Percentiles rank a stretch among this genome's conserved stretches.
Conservation (phyloP, 331 rosid species). For the Acacia concinna region DNA sequence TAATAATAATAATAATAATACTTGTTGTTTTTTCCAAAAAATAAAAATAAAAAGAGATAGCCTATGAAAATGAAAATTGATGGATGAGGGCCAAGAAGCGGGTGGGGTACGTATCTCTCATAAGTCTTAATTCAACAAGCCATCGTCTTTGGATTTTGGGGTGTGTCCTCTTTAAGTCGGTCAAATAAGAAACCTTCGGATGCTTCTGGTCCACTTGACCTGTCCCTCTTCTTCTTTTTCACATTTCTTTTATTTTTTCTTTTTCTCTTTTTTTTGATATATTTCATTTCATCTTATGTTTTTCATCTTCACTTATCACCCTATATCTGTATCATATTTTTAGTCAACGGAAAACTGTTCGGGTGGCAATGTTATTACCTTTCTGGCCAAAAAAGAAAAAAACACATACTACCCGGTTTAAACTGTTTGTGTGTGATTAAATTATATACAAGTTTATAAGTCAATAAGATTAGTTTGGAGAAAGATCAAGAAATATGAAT, state of each 20-base stretch:
- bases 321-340: background rate
- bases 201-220: background rate
- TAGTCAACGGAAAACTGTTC: no score
- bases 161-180: slow-evolving; percentile 11
- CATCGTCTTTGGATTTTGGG: background rate
- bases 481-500: no score
- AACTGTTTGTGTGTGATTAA: no score
- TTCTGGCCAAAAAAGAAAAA: no score
- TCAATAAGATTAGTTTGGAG: no score
- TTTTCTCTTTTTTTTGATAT: background rate
- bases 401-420: no score
- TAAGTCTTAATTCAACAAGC: background rate
- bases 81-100: background rate
- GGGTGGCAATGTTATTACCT: no score
- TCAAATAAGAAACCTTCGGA: slow-evolving; percentile 14
- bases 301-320: background rate
- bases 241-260: background rate
- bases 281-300: no score
- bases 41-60: background rate
- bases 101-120: background rate
- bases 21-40: background rate
- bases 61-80: background rate
- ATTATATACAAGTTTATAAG: no score
- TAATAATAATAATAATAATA: background rate
- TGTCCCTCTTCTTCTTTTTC: slow-evolving; percentile 16